Conservation (phyloP, 2,329 filamentous ascomycete genomes). For the Diaporthe longicolla region DNA sequence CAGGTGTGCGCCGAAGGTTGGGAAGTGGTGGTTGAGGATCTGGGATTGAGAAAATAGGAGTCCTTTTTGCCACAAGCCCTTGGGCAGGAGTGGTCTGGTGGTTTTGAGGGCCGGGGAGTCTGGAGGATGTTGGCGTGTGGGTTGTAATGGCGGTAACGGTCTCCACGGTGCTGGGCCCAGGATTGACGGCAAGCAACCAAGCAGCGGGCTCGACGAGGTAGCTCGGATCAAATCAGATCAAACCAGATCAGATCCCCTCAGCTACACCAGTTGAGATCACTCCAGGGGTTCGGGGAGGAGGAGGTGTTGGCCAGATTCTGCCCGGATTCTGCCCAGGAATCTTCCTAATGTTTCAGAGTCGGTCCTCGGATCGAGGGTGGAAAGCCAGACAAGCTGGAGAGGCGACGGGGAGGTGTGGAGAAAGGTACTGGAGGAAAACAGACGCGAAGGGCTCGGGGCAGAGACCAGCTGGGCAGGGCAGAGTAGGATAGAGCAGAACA, state of each 20-base stretch:
- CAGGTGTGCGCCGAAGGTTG: neutral
- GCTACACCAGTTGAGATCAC: constrained; percentile 6
- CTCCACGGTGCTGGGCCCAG: constrained; percentile 14
- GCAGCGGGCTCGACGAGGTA: constrained; percentile 12
- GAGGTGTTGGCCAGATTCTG: constrained; percentile 6
- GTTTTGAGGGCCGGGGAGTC: constrained; percentile 5
- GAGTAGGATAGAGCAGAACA: neutral
- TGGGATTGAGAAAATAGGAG: constrained; percentile 13
- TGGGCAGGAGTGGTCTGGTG: constrained; percentile 12
- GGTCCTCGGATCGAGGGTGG: constrained; percentile 13
- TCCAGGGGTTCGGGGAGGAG: constrained; percentile 3
- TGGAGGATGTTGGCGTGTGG: constrained; percentile 3
- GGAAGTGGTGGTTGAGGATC: neutral
- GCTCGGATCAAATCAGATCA: constrained; percentile 30
- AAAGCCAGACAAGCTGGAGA: constrained; percentile 1
- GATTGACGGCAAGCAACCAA: constrained; percentile 15
- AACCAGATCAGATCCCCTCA: constrained; percentile 18
- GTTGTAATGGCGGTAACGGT: constrained; percentile 35
- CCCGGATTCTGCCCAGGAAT: constrained; percentile 16
- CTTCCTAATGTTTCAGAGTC: constrained; percentile 24
- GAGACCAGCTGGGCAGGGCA: neutral
- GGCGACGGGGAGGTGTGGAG: neutral
- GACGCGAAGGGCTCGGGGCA: constrained; percentile 4
- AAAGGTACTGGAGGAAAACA: neutral
- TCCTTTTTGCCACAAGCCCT: constrained; percentile 11